Conservation (phyloP, 2,329 filamentous ascomycete genomes). For the Stachybotrys chartarum region DNA sequence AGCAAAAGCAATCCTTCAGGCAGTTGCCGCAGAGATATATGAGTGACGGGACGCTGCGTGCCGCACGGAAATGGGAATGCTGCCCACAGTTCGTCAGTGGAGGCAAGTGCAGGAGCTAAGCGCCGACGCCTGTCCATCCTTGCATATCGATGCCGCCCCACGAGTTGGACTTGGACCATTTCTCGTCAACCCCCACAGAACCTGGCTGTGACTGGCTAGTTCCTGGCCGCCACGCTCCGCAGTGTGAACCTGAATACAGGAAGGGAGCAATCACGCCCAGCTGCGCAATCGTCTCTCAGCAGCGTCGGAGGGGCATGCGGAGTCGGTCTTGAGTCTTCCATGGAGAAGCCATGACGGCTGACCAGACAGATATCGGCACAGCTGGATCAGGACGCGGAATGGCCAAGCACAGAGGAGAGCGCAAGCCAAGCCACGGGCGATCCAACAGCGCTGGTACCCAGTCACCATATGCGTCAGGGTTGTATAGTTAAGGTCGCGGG, state of each 20-base stretch:
- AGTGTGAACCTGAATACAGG: neutral
- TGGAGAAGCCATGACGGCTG: neutral
- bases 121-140: conserved; percentile 44
- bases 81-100: conserved; percentile 12
- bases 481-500: neutral
- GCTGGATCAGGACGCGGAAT: neutral
- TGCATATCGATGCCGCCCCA: conserved; percentile 33
- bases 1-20: no score
- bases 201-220: neutral
- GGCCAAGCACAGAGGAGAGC: no score
- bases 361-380: neutral
- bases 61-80: neutral
- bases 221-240: neutral
- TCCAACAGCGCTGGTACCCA: no score
- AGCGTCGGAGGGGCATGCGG: neutral
- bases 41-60: neutral
- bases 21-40: no score
- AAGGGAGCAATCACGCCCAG: neutral
- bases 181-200: neutral
- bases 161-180: conserved; percentile 13
- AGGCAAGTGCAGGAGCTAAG: conserved; percentile 41
- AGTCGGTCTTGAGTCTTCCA: neutral
- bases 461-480: neutral
- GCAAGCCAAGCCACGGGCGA: no score
- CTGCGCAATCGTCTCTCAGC: neutral